These are phyloP conservation scores for Malassezia sp. DNA, from an alignment of 1,284 basidiomycete genomes.

Conservation along the genomic window DNA sequence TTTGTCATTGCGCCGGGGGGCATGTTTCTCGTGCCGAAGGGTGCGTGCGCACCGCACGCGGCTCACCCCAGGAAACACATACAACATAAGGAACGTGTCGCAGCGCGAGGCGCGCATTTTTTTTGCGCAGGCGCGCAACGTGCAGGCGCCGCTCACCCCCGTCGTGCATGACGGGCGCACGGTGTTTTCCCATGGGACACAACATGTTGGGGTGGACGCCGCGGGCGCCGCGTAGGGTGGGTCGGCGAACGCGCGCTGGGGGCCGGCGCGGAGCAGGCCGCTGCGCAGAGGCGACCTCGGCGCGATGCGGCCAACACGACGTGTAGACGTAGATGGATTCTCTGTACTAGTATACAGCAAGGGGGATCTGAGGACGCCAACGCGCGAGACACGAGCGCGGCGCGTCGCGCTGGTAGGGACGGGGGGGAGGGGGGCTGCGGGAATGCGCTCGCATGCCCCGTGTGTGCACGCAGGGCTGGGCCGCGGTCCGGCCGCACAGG, in stretches of 20 bases:
- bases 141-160: constrained; percentile 9
- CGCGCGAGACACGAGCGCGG: too few relatives aligned
- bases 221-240: background rate
- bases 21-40: constrained; percentile 80
- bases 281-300: background rate
- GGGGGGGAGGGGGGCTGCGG: too few relatives aligned
- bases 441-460: too few relatives aligned
- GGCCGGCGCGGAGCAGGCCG: too few relatives aligned
- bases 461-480: too few relatives aligned
- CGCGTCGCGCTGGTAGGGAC: too few relatives aligned
- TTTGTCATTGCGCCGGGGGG: constrained; percentile 70
- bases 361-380: too few relatives aligned
- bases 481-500: too few relatives aligned
- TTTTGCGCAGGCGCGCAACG: constrained; percentile 79
- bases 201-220: constrained; percentile 1
- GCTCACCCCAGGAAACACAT: constrained; percentile 64
- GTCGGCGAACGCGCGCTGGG: too few relatives aligned
- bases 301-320: too few relatives aligned
- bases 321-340: too few relatives aligned
- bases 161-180: constrained; percentile 8
- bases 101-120: constrained; percentile 70
- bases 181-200: constrained; percentile 11
- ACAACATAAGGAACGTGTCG: constrained; percentile 76
- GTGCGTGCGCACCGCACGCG: constrained; percentile 52
- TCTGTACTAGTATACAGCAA: too few relatives aligned